Base-by-base conservation (phyloP, 371 early-diverging fungal species). In the Syncephalis fuscata region DNA sequence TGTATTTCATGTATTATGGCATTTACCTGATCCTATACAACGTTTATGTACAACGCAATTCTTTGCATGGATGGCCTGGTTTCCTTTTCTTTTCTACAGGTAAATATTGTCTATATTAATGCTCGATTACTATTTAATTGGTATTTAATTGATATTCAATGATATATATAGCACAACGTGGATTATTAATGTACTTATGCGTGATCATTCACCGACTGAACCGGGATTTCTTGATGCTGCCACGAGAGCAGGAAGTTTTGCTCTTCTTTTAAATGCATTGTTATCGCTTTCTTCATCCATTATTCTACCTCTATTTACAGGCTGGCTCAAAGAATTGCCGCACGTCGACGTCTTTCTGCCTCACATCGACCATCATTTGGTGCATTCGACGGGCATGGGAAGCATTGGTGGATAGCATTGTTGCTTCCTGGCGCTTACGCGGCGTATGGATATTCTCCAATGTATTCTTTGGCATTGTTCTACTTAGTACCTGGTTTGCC, bases 51-150 rank as follows among this genome's bases (percentile, higher is more conserved):
- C 80, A 45, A 80, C 87, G 3, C 93, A 93, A 54, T 80, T 93
- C 46, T 87, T 85, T 65, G 75, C 88, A 3, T 95, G 92, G 92
- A 76, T 92, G 54, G 92, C 88, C 9, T 91, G 92, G 90, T 95
- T 95, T 56, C 92, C 93, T 3, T 91, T 92, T 55, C 64, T 95
- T 8, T 92, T 95, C 51, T 92, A 92, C 59, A 73, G 41, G 41
- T 41, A 21, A 41, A n/a, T n/a, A n/a, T 16, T 19, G 41, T 5
- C 41, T 41, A 5, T 16, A 8, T n/a, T 21, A 16, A 41, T 21
- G 8, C 8, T 32, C 7, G 4, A 32, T 32, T 7, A 7, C 4
- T 11, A 32, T 32, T 7, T 32, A 32, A 7, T 7, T 32, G 11
- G 4, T 7, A 7, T 7, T 32, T 32, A 7, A 32, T 32, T 32